Evolutionary conservation across 768 basidiomycete genomes (phyloP).

Genomic region (Boletus subparvulus): DNA sequence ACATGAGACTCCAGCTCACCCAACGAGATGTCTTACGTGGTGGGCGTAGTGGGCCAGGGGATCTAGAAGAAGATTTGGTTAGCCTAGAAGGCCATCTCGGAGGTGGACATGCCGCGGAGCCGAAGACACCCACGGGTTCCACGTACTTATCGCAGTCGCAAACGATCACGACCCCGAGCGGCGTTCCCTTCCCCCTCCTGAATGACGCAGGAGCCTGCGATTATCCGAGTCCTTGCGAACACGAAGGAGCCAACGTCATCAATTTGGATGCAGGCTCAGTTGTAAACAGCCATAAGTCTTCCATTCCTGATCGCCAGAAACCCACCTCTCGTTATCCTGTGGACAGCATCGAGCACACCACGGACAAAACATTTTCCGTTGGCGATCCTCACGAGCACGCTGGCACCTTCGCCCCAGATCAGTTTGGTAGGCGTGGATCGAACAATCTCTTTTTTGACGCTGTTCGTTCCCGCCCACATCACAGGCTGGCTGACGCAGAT

Average conservation of each 20-base stretch:
- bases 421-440: constrained; percentile 34
- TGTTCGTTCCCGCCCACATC: constrained; percentile 25
- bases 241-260: constrained; percentile 17
- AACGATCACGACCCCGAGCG: constrained; percentile 23
- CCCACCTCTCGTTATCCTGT: constrained; percentile 14
- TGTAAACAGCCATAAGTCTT: constrained; percentile 7
- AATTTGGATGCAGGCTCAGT: constrained; percentile 10
- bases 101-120: constrained; percentile 35
- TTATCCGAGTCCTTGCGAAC: constrained; percentile 21
- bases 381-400: constrained; percentile 18
- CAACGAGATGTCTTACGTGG: constrained; percentile 33
- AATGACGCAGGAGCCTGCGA: constrained; percentile 22
- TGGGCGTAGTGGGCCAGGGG: constrained; percentile 18
- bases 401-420: constrained; percentile 16
- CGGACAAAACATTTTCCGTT: constrained; percentile 11
- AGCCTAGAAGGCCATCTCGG: constrained; percentile 31
- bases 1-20: constrained; percentile 49
- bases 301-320: constrained; percentile 22
- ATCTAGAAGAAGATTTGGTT: constrained; percentile 29
- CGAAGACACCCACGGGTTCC: constrained; percentile 37
- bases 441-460: constrained; percentile 43
- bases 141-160: constrained; percentile 36
- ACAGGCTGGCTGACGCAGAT: constrained; percentile 26
- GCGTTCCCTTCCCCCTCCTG: constrained; percentile 25
- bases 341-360: constrained; percentile 14